Evolutionary conservation across 2,329 filamentous ascomycete species (phyloP), one percentile per base, ranked within the genome.

Genomic region (Ascosphaera aggregata): DNA sequence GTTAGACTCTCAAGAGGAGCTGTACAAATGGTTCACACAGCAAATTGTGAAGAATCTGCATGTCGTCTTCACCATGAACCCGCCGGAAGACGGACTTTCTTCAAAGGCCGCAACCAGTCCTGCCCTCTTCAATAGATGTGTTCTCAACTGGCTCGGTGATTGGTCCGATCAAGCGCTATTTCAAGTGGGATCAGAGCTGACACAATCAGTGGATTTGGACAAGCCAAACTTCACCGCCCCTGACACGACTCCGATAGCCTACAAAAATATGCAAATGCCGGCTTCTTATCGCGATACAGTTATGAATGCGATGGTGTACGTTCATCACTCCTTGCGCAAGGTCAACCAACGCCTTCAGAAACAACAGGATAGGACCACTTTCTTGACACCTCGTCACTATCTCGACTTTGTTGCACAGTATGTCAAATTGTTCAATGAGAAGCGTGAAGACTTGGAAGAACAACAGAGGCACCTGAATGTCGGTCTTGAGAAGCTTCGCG

Each of bases 1-100:
- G 42, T 71, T 98, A 1, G 89, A 99, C 60, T 95, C 89, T 1
- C 85, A 93, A 48, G 91, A 99, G 61, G 89, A 99, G 58, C 66
- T 98, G n/a, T 98, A 98, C 68, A 95, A 95, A 62, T 99, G 89
- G 89, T 99, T 99, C 62, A 98, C 91, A 0, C 81, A 92, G 50
- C 89, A 99, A 57, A 95, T 99, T 50, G 80, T 98, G 55, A 93
- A 93, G 65, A 99, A 99, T 53, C 63, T 99, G 32, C 89, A 99
- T 51, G 89, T 99, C 37, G 89, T 99, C 17, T 98, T 99, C 57
- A 99, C 89, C 2, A 99, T 99, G 89, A 99, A 99, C 57, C 89
- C 89, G 11, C 91, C 89, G 0, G 82, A 94, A 53, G 89, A 89
- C 48, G 86, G 89, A 0, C 63, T 99, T 7, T 89, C 81, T 1